Conservation (phyloP, 345 rosid species). For the Euphorbia pulcherrima region DNA sequence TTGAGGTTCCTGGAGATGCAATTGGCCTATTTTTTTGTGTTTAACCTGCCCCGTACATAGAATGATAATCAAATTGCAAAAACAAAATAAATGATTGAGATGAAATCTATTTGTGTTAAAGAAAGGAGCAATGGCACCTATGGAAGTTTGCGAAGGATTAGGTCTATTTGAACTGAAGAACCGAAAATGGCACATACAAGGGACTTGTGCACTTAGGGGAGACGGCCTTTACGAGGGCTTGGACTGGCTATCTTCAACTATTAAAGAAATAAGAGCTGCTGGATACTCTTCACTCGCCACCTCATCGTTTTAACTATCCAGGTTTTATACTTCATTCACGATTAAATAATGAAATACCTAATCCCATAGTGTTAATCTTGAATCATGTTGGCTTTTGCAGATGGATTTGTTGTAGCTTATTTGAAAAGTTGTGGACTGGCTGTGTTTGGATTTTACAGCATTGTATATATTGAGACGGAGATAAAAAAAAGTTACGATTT, state of each 20-base stretch:
- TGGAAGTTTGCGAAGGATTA: constrained; percentile 87
- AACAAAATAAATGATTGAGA: background rate
- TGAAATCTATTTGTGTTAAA: constrained; percentile 21
- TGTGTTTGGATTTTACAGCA: constrained; percentile 4
- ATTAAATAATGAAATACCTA: background rate
- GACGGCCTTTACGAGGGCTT: constrained; percentile 97
- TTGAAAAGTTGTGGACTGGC: background rate
- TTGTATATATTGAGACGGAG: constrained; percentile 20
- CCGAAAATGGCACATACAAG: constrained; percentile 99
- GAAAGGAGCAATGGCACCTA: constrained; percentile 98
- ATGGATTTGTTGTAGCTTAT: constrained; percentile 6
- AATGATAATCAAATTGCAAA: background rate
- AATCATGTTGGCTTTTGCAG: constrained; percentile 4
- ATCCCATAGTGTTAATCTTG: background rate
- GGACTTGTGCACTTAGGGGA: constrained; percentile 90
- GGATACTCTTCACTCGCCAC: constrained; percentile 84
- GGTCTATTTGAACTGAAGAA: constrained; percentile 89
- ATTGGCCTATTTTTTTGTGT: background rate
- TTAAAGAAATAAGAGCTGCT: constrained; percentile 84
- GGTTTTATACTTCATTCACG: constrained; percentile 23
- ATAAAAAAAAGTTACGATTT: background rate
- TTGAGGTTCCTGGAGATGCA: no score
- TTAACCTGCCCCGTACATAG: background rate
- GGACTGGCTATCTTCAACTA: constrained; percentile 83
- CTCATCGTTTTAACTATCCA: constrained; percentile 52